Evolutionary conservation across 1,139 yeast genomes (phyloP), one percentile per base, ranked within the genome.

Genomic region (Hyphopichia burtonii): DNA sequence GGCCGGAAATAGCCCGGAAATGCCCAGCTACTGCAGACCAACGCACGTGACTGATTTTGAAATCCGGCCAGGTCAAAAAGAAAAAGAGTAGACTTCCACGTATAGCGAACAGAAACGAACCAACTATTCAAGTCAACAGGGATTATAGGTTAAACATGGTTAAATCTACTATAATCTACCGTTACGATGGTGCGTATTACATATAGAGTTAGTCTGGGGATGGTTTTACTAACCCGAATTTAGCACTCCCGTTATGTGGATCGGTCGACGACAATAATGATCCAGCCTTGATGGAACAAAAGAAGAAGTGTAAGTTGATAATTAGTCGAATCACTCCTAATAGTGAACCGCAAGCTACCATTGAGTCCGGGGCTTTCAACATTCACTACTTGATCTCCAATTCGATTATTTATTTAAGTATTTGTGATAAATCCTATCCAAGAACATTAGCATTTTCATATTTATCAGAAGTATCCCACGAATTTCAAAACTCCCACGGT

Each of bases 221-320:
- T 27, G 16, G 11, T 16, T 20, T 22, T 39, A 41, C 44, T 39
- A 41, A 39, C 40, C 14, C 5, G 3, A 34, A 28, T 11, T 16
- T 39, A 82, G 93, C 93, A 3, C 82, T 90, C 45, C 97, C 98
- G 16, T 74, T 91, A 44, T 83, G 95, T 48, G 96, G 96, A n/a
- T 86, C 96, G 1, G 93, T 89, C 14, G 98, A 91, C 56, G 96
- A 90, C 52, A 86, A 83, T 49, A 75, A 74, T 41, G 74, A 70
- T 44, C 65, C 74, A 3, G 67, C 71, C 12, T 70, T 91, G 41
- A 61, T 73, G 34, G 94, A 88, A 46, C 93, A 88, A 59, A 91
- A 91, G 75, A 82, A 86, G 61, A 89, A 89, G 62, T 80, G 90
- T 54, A 91, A 93, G 66, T 70, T 86, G 46, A 74, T 93, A 42